Evolutionary conservation across 306 rosid genomes (phyloP), one percentile per base, ranked within the genome.

Genomic region (Rosa multiflora): DNA sequence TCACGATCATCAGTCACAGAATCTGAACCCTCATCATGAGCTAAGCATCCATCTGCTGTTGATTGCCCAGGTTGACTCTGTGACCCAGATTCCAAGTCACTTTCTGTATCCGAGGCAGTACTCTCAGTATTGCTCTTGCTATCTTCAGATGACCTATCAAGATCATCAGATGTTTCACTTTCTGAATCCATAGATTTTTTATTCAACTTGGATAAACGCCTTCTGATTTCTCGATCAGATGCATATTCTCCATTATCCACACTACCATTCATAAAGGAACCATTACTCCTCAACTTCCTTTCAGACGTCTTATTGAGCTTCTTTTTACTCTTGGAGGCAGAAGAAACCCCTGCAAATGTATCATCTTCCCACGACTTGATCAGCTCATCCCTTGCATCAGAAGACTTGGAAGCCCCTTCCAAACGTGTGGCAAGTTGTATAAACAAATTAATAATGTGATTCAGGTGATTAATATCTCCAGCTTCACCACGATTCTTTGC

Each of bases 91-190:
- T 89, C 94, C 70, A 69, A 84, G 69, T 90, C 96, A 76, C 96
- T 93, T 83, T 91, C 98, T 78, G 88, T 77, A 77, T 87, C 91
- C 3, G 93, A 86, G 58, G 82, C 83, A 40, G 92, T 81, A 75
- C 87, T 85, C 87, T 89, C 97, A 84, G 90, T 89, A 74, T 78
- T 87, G 83, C 96, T 91, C 88, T 90, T 93, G 58, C 90, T 87
- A 82, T 87, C 91, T 80, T 85, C 94, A 67, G 87, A 93, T 86
- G 98, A 91, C 85, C 85, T 79, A 77, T 88, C 93, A 79, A 79
- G 75, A 53, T 95, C 99, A 77, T 96, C 98, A 52, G 98, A 96
- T 44, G 97, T 93, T 79, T 96, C 98, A 85, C 92, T 90, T 76
- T 89, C 98, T 66, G 99, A 96, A 82, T 81, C 96, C 80, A 89